These are phyloP conservation scores for Syzygium aromaticum DNA, from an alignment of 345 rosid species.

Conservation along the genomic window DNA sequence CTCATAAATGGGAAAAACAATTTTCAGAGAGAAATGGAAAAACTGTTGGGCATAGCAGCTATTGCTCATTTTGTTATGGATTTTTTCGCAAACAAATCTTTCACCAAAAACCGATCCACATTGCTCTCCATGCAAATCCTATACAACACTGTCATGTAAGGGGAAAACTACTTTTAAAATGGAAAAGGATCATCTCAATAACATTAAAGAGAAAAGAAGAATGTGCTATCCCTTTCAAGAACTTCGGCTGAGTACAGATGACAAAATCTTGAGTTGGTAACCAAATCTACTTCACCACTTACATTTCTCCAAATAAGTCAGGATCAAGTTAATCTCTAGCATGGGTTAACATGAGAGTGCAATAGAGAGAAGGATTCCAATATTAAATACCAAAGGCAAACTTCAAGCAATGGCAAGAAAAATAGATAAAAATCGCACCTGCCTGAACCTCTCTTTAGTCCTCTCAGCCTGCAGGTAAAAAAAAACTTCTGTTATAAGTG, in stretches of 20 bases:
- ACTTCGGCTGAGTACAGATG: background rate
- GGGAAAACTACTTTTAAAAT: background rate
- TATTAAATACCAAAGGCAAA: background rate
- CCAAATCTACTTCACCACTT: background rate
- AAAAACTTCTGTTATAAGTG: background rate
- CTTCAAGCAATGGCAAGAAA: background rate
- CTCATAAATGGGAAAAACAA: background rate
- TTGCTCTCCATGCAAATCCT: background rate
- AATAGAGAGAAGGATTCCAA: background rate
- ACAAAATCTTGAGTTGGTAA: background rate
- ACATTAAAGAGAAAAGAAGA: background rate
- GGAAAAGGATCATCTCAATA: background rate
- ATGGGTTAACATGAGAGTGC: background rate
- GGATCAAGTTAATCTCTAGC: background rate
- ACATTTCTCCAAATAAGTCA: background rate
- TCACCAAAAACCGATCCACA: background rate
- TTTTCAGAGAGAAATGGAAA: background rate
- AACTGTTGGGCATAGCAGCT: background rate
- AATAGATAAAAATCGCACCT: conserved; percentile 25
- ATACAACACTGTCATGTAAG: background rate
- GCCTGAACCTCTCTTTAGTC: conserved; percentile 58
- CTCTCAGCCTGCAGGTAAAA: conserved; percentile 46
- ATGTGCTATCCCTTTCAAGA: background rate
- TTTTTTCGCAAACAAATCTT: background rate
- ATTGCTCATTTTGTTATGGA: background rate